Base-by-base conservation (phyloP, 1,284 basidiomycete genomes). In the Salmacisia buchloeana region DNA sequence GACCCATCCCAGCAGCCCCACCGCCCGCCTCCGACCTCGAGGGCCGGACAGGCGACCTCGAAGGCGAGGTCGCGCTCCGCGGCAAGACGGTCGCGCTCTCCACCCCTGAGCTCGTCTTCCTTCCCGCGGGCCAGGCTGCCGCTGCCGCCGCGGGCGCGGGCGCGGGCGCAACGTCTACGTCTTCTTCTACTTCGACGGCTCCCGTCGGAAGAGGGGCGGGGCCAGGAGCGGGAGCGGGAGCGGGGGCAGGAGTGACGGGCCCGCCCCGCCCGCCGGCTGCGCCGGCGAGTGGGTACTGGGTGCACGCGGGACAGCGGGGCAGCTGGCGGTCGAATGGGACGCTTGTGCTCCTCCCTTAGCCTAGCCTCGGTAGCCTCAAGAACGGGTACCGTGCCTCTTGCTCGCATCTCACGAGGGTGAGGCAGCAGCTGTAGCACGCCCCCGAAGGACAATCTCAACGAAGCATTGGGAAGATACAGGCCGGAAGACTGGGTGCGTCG, bases 311-410 rank as follows among this genome's bases (percentile, higher is more conserved):
- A 56, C 74, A 77, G 54, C 59, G 77, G 3, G 76, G 61, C 21
- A 63, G 68, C 4, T 63, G 73, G 63, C 71, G 76, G 21, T 69
- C 76, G 18, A 78, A 78, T 60, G 76, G 76, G 12, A 78, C 76
- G 10, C 67, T 78, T 1, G 75, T 78, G 1, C 63, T 78, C 0
- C 54, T 77, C 0, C 69, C 49, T 10, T 54, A n/a, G n/a, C n/a
- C n/a, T n/a, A n/a, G n/a, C n/a, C n/a, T n/a, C n/a, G n/a, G n/a
- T n/a, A n/a, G n/a, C n/a, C n/a, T n/a, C n/a, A n/a, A n/a, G n/a
- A n/a, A n/a, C n/a, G n/a, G n/a, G n/a, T n/a, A n/a, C n/a, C n/a
- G n/a, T 29, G 34, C 34, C 46, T 52, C n/a, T 12, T 18, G n/a
- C 29, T 52, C 12, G 10, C 29, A 52, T 29, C 46, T n/a, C n/a